Evolutionary conservation across 139 green algal species (phyloP).

Genomic region (Chlorella sp.): DNA sequence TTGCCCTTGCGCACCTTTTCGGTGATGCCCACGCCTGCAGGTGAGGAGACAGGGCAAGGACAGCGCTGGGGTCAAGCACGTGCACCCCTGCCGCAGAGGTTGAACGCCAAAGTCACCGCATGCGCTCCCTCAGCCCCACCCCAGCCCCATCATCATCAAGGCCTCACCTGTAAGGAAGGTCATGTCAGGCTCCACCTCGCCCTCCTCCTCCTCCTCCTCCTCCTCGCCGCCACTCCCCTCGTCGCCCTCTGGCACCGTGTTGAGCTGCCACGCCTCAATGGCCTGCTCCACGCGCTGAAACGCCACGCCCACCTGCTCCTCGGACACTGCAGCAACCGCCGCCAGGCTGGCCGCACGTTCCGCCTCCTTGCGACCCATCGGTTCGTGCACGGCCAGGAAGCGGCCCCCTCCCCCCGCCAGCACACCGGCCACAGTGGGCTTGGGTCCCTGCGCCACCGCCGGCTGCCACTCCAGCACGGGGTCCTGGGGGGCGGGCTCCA

Average conservation of each 20-base stretch:
- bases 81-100: not conserved
- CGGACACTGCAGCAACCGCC: conserved; percentile 3
- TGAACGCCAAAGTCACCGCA: no score
- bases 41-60: not conserved
- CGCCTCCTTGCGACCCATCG: not conserved
- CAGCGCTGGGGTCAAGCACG: not conserved
- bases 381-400: conserved; percentile 2
- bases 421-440: conserved; percentile 2
- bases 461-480: conserved; percentile 1
- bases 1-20: conserved; percentile 4
- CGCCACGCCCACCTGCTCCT: conserved; percentile 18
- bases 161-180: conserved; percentile 40
- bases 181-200: not conserved
- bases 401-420: conserved; percentile 5
- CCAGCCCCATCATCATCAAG: not conserved
- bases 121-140: not conserved
- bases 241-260: conserved; percentile 47
- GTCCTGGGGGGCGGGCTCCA: not conserved
- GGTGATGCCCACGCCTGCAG: conserved; percentile 18
- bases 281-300: conserved; percentile 27
- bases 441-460: not conserved
- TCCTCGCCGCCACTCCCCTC: no score
- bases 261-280: conserved; percentile 41
- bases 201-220: conserved; percentile 58
- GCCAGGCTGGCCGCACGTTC: conserved; percentile 2